These are phyloP conservation scores for Magnusiomyces paraingens DNA, from an alignment of 1,139 yeast species.

Conservation along the genomic window DNA sequence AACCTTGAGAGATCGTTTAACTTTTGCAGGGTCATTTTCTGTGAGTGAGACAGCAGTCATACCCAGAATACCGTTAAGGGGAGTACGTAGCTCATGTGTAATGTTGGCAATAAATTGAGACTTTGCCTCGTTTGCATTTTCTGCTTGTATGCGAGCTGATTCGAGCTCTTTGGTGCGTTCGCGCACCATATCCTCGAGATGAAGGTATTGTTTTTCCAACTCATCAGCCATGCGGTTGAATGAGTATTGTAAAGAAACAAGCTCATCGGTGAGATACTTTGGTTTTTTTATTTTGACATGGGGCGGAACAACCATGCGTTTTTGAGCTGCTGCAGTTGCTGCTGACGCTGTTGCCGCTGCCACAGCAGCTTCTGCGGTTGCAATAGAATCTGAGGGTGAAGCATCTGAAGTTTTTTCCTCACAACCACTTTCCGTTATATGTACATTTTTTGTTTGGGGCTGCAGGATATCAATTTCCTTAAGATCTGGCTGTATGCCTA, in stretches of 20 bases:
- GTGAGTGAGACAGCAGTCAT: constrained; percentile 93
- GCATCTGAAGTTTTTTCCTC: neutral
- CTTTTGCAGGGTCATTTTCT: constrained; percentile 59
- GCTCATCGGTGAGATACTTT: constrained; percentile 70
- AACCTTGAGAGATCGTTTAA: constrained; percentile 62
- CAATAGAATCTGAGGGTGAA: neutral
- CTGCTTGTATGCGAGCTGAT: constrained; percentile 83
- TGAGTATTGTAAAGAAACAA: constrained; percentile 80
- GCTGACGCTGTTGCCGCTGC: neutral
- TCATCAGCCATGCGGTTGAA: constrained; percentile 90
- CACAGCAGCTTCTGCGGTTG: neutral
- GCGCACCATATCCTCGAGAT: constrained; percentile 83
- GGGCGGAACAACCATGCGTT: constrained; percentile 9
- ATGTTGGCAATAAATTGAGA: constrained; percentile 93
- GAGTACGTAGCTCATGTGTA: constrained; percentile 92
- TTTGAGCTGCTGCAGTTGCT: constrained; percentile 28
- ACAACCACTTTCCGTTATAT: neutral
- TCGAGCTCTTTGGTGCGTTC: constrained; percentile 84
- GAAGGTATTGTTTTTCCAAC: constrained; percentile 72
- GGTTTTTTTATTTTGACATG: constrained; percentile 11
- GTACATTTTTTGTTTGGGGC: neutral
- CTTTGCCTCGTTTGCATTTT: constrained; percentile 90
- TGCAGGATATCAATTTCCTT: neutral
- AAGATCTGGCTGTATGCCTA: neutral
- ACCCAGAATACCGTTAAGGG: constrained; percentile 90